Evolutionary conservation across 2,329 filamentous ascomycete genomes (phyloP), one percentile per base, ranked within the genome.

Genomic region (Fusarium phyllophilum): DNA sequence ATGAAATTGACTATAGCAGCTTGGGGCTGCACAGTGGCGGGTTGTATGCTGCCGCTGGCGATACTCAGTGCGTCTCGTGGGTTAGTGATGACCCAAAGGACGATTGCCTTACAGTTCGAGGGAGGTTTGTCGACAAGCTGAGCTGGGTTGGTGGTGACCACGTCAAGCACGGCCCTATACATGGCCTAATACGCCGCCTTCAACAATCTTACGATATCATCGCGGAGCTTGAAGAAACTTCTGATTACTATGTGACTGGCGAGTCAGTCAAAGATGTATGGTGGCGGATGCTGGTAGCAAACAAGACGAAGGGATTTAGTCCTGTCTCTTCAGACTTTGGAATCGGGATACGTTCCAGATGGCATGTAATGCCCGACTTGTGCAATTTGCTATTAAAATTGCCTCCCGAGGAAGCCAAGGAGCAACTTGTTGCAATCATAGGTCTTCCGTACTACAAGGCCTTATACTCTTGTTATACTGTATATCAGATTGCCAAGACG

Each of bases 351-450:
- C 2, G 14, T 22, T 54, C 20, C 10, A 54, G 1, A 29, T 38
- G 51, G 33, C 2, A 54, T 39, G 3, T 0, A 39, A 54, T 54
- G 0, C 51, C 18, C 8, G 3, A 0, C 1, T 4, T 54, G 2
- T 54, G 10, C 34, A n/a, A 10, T 10, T 29, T 0, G 0, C 8
- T 54, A 10, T 2, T 39, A 22, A n/a, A 20, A 1, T 5, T 3
- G 1, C 20, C 51, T 39, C 1, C 51, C 0, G 34, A 54, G 14
- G 24, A 39, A 29, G 34, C 51, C 24, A 54, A 39, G 1, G 14
- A 54, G 13, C 14, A 14, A 13, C 24, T 54, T 12, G 10, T 54
- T 3, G 3, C 1, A 2, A 13, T 29, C 2, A 39, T 54, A 5
- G 51, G 51, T 3, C 24, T 39, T 2, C 20, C 24, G 20, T 18